Percentiles rank a stretch among this genome's conserved stretches.
Conservation (phyloP, 202 grass and related monocot genomes). For the Carex sylvatica region DNA sequence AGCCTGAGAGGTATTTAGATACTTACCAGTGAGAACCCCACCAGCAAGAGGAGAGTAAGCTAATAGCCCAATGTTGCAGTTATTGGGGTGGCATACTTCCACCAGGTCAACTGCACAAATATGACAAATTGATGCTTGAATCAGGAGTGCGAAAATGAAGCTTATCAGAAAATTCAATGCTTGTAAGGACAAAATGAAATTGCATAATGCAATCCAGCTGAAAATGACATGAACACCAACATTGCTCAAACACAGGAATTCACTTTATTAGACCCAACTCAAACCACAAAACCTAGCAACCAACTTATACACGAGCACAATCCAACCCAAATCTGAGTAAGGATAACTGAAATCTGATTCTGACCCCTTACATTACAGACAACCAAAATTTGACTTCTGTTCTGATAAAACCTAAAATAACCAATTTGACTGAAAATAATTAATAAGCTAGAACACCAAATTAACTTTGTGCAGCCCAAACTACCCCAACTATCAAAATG, state of each 20-base stretch:
- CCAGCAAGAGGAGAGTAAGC: conserved; percentile 83
- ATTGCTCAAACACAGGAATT: neutral
- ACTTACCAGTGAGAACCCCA: conserved; percentile 85
- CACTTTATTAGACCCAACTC: neutral
- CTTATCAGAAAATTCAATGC: neutral
- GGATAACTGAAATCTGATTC: neutral
- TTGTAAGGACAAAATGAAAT: neutral
- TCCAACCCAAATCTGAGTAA: neutral
- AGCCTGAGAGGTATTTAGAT: conserved; percentile 50
- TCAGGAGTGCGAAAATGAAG: neutral
- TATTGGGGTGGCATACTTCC: conserved; percentile 88
- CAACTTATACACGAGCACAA: neutral
- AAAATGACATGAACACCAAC: neutral
- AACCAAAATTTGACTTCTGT: neutral
- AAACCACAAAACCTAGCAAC: neutral
- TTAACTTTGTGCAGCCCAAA: neutral
- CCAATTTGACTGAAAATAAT: neutral
- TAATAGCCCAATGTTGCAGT: conserved; percentile 78
- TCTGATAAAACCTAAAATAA: neutral
- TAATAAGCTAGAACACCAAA: neutral
- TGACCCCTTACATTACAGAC: no score
- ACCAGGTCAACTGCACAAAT: conserved; percentile 74
- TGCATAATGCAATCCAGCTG: neutral
- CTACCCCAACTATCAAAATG: neutral
- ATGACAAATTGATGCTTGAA: neutral